Evolutionary conservation across 768 basidiomycete genomes (phyloP).

Genomic region (Strobilomyces echinocephalus): DNA sequence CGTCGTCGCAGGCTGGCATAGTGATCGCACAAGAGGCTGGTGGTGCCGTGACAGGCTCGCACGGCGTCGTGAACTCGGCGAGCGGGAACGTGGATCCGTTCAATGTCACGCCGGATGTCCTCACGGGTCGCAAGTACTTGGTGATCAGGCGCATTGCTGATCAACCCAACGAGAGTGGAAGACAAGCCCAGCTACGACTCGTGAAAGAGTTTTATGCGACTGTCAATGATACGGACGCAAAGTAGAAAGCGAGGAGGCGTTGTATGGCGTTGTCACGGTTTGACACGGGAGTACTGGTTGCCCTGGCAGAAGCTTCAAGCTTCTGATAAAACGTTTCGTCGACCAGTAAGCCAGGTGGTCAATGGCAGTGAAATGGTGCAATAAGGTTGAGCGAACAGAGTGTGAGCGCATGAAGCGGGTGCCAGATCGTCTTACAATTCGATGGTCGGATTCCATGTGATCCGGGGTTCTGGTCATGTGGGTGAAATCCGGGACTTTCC

Average conservation of each 20-base stretch:
- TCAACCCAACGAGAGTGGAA: slow-evolving; percentile 56
- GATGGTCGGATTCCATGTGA: too few species aligned
- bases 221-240: slow-evolving; percentile 64
- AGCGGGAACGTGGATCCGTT: slow-evolving; percentile 39
- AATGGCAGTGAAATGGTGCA: too few species aligned
- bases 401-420: too few species aligned
- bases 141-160: slow-evolving; percentile 69
- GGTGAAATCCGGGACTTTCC: not conserved
- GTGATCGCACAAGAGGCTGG: slow-evolving; percentile 92
- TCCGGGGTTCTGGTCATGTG: not conserved
- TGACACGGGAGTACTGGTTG: too few species aligned
- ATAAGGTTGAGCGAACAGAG: too few species aligned
- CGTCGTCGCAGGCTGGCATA: slow-evolving; percentile 63
- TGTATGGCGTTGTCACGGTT: too few species aligned
- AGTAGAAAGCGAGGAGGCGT: slow-evolving; percentile 26
- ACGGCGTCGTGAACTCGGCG: slow-evolving; percentile 40
- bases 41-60: slow-evolving; percentile 69
- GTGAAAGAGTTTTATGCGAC: slow-evolving; percentile 84
- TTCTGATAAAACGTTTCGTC: too few species aligned
- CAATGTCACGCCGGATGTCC: slow-evolving; percentile 61
- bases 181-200: slow-evolving; percentile 72
- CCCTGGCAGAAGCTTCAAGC: too few species aligned
- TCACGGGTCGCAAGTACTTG: slow-evolving; percentile 77
- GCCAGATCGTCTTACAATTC: too few species aligned
- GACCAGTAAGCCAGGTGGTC: too few species aligned